Evolutionary conservation across 768 basidiomycete species (phyloP).

Genomic region (Agaricus subrufescens): DNA sequence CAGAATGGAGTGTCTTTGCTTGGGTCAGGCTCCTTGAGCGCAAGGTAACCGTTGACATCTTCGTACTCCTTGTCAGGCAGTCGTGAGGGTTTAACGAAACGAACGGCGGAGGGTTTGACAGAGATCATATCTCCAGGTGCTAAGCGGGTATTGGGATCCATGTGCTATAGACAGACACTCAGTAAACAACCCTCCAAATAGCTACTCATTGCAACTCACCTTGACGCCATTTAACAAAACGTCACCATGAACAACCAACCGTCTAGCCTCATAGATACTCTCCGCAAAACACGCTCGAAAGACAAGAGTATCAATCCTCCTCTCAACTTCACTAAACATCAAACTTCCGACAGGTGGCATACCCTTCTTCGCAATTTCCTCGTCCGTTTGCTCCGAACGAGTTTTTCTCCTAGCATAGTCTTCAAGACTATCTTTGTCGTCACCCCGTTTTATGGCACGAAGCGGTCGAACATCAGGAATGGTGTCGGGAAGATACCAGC

Average conservation of each 20-base stretch:
- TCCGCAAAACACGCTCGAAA: constrained; percentile 86
- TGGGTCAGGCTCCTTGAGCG: constrained; percentile 4
- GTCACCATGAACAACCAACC: constrained; percentile 81
- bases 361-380: constrained; percentile 53
- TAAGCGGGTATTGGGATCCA: constrained; percentile 79
- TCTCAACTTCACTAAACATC: constrained; percentile 94
- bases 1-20: constrained; percentile 59
- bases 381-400: constrained; percentile 42
- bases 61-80: constrained; percentile 28
- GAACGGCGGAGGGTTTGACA: constrained; percentile 76
- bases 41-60: constrained; percentile 24
- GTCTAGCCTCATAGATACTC: constrained; percentile 86
- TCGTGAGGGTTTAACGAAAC: constrained; percentile 48
- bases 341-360: constrained; percentile 90
- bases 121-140: constrained; percentile 94
- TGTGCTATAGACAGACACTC: constrained; percentile 46
- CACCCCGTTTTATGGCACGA: constrained; percentile 32
- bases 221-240: constrained; percentile 87
- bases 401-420: constrained; percentile 57
- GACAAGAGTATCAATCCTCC: constrained; percentile 87
- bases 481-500: constrained; percentile 86
- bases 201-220: constrained; percentile 39
- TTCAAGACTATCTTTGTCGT: constrained; percentile 42
- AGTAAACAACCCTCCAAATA: not conserved
- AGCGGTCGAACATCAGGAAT: constrained; percentile 82